phyloP scores from a whole-genome alignment of 176 grass and related monocot species.

The Themeda triandra region DNA sequence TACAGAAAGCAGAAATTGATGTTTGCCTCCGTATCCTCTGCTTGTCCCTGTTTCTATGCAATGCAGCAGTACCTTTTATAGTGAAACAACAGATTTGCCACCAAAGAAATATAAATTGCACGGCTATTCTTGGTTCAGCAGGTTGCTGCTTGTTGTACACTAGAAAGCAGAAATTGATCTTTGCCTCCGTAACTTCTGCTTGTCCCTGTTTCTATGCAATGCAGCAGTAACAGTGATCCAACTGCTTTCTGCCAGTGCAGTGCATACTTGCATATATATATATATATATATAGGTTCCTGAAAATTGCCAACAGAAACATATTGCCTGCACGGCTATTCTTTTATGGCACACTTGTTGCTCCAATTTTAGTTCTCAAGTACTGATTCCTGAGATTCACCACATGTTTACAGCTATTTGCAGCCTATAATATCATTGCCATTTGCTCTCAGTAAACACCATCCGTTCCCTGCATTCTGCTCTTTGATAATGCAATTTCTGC shows the following conservation, averaged over 20 bases:
- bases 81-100: too few species aligned
- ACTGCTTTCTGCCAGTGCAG: not conserved
- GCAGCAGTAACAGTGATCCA: not conserved
- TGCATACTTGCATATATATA: not conserved
- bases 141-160: too few species aligned
- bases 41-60: not conserved
- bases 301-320: not conserved
- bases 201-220: not conserved
- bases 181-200: too few species aligned
- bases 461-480: not conserved
- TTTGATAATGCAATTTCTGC: not conserved
- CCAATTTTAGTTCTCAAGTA: not conserved
- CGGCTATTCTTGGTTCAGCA: too few species aligned
- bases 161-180: too few species aligned
- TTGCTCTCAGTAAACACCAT: not conserved
- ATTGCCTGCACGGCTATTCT: not conserved
- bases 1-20: not conserved
- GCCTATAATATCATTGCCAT: not conserved
- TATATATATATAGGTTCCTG: not conserved
- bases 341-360: not conserved
- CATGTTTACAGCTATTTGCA: not conserved
- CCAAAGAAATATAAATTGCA: too few species aligned
- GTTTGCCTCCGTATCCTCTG: not conserved
- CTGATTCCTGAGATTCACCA: not conserved
- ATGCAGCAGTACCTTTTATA: too few species aligned